Base-by-base conservation (phyloP, 2,329 filamentous ascomycete genomes). In the Podosphaera aphanis region DNA sequence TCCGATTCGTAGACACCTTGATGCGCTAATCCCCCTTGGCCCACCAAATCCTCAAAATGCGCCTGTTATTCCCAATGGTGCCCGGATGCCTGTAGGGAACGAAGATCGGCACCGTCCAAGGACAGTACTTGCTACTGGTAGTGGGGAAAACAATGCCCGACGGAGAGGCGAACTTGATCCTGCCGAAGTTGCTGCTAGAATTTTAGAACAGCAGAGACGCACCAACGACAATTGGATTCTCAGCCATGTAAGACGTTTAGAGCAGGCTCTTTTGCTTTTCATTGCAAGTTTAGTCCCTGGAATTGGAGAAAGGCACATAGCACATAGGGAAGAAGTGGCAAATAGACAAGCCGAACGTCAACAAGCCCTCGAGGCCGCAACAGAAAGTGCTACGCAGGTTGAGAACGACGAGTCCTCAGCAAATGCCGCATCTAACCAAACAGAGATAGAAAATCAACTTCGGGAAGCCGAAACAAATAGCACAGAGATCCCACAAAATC, bases 231-330 rank as follows among this genome's bases (percentile, higher is more conserved):
- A 63, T 41, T 68, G 70, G 67, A 52, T 73, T 4, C 55, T 66
- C 49, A 59, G 66, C 44, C 68, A 70, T 47, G 58, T 70, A 4
- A 64, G 73, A 47, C 63, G 71, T 10, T 54, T 73, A 5, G 74
- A 79, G 59, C 67, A 75, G 50, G 70, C 73, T 16, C 65, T 70
- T 0, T 65, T 79, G 15, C 62, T 79, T 20, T 79, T 79, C 53
- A 61, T 79, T 19, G 75, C 75, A 18, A 79, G 75, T 55, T 68
- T 79, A 49, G 72, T 74, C 1, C 75, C 75, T 1, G 75, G 75
- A 8, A 67, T 79, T 20, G 74, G 74, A 0, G 75, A 79, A 59
- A 63, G 73, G 43, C 75, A 79, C 49, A 77, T 79, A 46, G 56
- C 57, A 25, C 57, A 57, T 19, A 50, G 58, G 29, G 57, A 59